Conservation (phyloP, 441 rosid species). For the Melastoma candidum region DNA sequence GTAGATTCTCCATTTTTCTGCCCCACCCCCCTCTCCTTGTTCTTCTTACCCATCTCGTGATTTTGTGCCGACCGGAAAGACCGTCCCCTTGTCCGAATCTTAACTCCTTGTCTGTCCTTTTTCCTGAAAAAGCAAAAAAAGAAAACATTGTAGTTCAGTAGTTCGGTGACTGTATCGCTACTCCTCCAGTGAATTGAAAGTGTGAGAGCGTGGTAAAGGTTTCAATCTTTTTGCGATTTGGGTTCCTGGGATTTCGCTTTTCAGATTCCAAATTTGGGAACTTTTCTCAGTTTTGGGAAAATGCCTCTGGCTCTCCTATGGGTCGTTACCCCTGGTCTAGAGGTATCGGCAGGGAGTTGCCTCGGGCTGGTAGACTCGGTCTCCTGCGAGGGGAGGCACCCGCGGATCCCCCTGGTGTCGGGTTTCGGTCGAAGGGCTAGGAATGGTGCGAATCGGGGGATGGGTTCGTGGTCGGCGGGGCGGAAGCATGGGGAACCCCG, state of each 20-base stretch:
- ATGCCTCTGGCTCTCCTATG: constrained; percentile 32
- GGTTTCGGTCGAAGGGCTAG: constrained; percentile 22
- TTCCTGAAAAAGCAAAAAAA: no score
- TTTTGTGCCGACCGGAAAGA: no score
- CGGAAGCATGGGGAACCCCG: not conserved
- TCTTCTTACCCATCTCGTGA: no score
- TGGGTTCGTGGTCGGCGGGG: constrained; percentile 17
- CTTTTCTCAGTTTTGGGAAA: constrained; percentile 6
- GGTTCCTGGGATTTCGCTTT: constrained; percentile 6
- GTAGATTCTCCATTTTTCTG: no score
- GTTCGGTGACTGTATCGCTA: not conserved
- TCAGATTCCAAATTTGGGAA: constrained; percentile 1
- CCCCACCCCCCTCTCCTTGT: no score
- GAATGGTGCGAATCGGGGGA: constrained; percentile 25
- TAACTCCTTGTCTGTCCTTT: no score
- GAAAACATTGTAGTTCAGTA: no score
- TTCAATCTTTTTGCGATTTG: not conserved
- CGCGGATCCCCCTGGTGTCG: constrained; percentile 29
- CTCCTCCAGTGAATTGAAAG: not conserved
- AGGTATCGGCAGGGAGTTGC: constrained; percentile 15
- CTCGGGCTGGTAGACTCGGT: constrained; percentile 32
- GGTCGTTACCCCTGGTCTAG: constrained; percentile 25
- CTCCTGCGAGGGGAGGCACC: constrained; percentile 17
- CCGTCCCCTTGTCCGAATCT: no score
- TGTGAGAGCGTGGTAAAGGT: not conserved